phyloP scores from a whole-genome alignment of 345 rosid genomes.

The Laguncularia racemosa region DNA sequence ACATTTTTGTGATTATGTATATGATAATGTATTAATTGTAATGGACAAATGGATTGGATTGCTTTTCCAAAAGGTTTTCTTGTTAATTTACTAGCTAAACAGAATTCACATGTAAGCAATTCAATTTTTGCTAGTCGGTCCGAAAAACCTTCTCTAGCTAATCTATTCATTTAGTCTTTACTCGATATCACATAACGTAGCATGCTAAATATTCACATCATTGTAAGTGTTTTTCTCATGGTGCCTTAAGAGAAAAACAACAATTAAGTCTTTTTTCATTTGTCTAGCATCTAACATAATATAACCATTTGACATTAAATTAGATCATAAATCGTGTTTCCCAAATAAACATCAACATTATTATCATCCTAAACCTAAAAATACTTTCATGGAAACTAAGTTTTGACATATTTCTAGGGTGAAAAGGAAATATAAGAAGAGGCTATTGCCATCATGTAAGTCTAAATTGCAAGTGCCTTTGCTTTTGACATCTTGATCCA shows the following conservation, averaged over 20 bases:
- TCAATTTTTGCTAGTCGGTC: neutral
- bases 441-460: no score
- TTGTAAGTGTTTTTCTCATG: neutral
- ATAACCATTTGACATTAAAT: neutral
- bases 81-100: no score
- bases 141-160: neutral
- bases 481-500: no score
- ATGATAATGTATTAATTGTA: no score
- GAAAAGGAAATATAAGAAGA: neutral
- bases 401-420: conserved; percentile 1
- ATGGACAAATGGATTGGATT: no score
- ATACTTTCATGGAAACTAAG: neutral
- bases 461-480: no score
- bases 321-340: neutral
- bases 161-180: neutral
- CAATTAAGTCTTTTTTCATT: neutral
- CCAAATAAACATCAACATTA: neutral
- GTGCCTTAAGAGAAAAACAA: neutral
- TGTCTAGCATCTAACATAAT: neutral
- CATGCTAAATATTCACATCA: neutral
- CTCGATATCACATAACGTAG: neutral
- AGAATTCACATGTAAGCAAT: no score
- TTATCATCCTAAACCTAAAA: neutral
- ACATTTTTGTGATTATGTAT: no score
- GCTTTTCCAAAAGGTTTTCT: no score